These are phyloP conservation scores for Clavispora vitiphila DNA, from an alignment of 805 yeast species.

Conservation along the genomic window DNA sequence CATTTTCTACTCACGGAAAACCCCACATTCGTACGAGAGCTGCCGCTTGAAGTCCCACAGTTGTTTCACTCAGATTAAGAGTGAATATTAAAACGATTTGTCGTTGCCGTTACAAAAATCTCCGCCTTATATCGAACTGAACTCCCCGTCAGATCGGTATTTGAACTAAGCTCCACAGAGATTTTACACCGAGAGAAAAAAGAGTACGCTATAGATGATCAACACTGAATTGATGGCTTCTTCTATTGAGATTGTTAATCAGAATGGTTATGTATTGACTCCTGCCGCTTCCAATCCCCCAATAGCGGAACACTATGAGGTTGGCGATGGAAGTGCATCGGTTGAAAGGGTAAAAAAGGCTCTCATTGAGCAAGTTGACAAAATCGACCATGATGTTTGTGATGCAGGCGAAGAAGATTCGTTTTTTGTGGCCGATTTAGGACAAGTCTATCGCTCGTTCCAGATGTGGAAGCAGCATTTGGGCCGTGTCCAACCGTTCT, in stretches of 20 bases:
- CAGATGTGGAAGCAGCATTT: conserved; percentile 58
- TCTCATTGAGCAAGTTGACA: conserved; percentile 32
- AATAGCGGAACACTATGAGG: not conserved
- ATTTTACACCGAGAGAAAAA: not conserved
- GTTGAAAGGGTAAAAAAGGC: conserved; percentile 32
- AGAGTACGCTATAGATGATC: not conserved
- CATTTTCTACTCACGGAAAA: conserved; percentile 5
- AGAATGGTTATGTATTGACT: not conserved
- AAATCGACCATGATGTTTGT: conserved; percentile 53
- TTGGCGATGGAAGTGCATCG: not conserved
- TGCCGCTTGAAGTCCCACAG: conserved; percentile 42
- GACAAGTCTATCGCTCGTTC: conserved; percentile 59
- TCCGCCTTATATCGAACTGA: not conserved
- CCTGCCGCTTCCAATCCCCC: not conserved
- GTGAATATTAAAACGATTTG: not conserved
- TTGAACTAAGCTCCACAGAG: not conserved
- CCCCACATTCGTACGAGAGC: conserved; percentile 38
- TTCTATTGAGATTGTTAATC: conserved; percentile 12
- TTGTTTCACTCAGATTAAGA: conserved; percentile 21
- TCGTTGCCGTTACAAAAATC: not conserved
- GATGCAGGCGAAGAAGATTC: conserved; percentile 78
- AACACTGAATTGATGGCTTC: conserved; percentile 18
- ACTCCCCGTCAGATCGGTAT: not conserved
- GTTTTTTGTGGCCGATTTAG: conserved; percentile 83
- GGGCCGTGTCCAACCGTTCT: conserved; percentile 79